phyloP scores from a whole-genome alignment of 163 green algal species.

The Chloromonas sp. region DNA sequence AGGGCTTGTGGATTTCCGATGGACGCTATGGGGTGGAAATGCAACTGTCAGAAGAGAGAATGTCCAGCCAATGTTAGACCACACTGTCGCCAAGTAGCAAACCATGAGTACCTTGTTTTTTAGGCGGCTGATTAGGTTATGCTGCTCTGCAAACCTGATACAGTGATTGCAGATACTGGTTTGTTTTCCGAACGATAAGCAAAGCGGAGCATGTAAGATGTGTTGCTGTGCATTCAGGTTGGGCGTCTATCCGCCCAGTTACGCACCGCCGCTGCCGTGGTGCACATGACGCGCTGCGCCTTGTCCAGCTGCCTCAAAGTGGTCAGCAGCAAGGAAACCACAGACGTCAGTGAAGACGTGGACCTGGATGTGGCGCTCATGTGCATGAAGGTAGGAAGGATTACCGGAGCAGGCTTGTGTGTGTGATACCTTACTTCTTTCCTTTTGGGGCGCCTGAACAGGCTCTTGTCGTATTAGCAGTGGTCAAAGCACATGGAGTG shows the following conservation, averaged over 20 bases:
- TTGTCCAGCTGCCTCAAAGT: slow-evolving; percentile 4
- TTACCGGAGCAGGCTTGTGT: background rate
- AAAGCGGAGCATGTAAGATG: background rate
- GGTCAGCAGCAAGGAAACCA: background rate
- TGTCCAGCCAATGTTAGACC: too few species aligned
- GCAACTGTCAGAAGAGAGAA: too few species aligned
- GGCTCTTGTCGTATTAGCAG: background rate
- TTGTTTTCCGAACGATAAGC: too few species aligned
- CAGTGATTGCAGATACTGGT: too few species aligned
- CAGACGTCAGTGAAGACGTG: background rate
- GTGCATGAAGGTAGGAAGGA: background rate
- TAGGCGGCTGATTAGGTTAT: too few species aligned
- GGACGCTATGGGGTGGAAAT: too few species aligned
- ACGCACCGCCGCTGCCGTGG: background rate
- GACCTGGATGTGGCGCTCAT: slow-evolving; percentile 6
- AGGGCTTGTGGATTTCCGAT: background rate
- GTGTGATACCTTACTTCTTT: background rate
- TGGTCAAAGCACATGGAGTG: background rate
- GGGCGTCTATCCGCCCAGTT: background rate
- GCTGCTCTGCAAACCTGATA: too few species aligned
- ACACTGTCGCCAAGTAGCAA: too few species aligned
- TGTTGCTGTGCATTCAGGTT: too few species aligned
- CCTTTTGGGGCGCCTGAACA: background rate
- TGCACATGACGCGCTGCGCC: background rate
- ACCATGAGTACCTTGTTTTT: too few species aligned